These are phyloP conservation scores for Colletotrichum chlorophyti DNA, from an alignment of 2,329 filamentous ascomycete species.

Conservation along the genomic window DNA sequence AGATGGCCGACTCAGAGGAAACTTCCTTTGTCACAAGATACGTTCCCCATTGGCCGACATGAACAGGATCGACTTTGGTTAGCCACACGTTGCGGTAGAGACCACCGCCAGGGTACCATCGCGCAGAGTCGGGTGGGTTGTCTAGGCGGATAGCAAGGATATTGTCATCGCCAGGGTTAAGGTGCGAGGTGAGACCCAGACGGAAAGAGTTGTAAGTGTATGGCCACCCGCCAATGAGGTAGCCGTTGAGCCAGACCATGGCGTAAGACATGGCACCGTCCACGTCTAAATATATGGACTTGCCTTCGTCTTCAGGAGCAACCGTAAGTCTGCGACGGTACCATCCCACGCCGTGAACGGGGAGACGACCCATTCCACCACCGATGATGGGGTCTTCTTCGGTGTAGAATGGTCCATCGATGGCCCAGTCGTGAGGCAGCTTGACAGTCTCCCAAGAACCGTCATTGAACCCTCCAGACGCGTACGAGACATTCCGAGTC, in stretches of 20 bases:
- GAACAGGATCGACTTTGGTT: constrained; percentile 50
- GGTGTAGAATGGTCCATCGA: constrained; percentile 51
- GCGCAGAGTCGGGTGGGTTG: constrained; percentile 53
- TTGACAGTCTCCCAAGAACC: constrained; percentile 46
- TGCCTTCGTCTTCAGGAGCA: constrained; percentile 39
- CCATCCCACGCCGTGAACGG: constrained; percentile 60
- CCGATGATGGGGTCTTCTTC: constrained; percentile 40
- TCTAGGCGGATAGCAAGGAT: constrained; percentile 58
- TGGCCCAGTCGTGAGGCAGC: constrained; percentile 58
- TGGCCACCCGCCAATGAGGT: constrained; percentile 58
- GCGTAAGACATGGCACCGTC: constrained; percentile 60
- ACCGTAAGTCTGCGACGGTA: constrained; percentile 51
- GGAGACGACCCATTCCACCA: constrained; percentile 51
- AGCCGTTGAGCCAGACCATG: constrained; percentile 58
- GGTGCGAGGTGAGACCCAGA: constrained; percentile 54
- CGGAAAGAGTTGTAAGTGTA: constrained; percentile 59
- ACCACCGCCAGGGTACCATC: constrained; percentile 62
- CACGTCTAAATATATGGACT: constrained; percentile 52
- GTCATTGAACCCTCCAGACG: constrained; percentile 45
- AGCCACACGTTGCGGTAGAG: constrained; percentile 63
- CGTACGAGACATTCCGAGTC: constrained; percentile 39
- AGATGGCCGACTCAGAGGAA: constrained; percentile 49
- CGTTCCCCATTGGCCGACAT: constrained; percentile 58
- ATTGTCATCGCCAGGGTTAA: constrained; percentile 44
- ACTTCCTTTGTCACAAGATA: constrained; percentile 53